These are phyloP conservation scores for Penicillium concentricum DNA, from an alignment of 2,329 filamentous ascomycete species.

Conservation along the genomic window DNA sequence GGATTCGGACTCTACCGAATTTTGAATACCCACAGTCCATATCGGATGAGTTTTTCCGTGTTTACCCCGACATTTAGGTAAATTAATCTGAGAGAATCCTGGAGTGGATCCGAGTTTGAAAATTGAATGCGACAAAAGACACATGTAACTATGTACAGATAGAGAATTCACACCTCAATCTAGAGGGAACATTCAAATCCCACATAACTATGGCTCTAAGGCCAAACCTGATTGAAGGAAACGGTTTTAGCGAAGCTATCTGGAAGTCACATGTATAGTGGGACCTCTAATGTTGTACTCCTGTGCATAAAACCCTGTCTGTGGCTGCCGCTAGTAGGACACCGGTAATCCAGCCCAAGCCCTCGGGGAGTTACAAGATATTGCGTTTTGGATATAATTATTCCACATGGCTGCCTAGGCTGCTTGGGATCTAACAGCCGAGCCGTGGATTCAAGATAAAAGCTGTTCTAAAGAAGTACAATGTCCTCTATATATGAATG, in stretches of 20 bases:
- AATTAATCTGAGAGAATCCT: background rate
- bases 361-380: slow-evolving; percentile 3
- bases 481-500: background rate
- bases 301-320: slow-evolving; percentile 1
- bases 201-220: background rate
- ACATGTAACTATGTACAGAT: background rate
- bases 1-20: background rate
- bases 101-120: background rate
- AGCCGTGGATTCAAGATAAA: background rate
- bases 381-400: background rate
- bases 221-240: slow-evolving; percentile 1
- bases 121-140: background rate
- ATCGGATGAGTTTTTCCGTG: background rate
- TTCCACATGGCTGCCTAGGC: background rate
- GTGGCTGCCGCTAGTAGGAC: slow-evolving; percentile 1
- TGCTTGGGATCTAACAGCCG: background rate
- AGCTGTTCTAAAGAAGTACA: background rate
- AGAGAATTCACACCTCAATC: background rate
- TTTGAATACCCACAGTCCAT: background rate
- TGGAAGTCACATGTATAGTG: slow-evolving; percentile 1
- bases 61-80: slow-evolving; percentile 1
- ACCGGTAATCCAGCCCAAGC: background rate
- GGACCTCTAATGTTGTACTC: background rate
- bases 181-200: background rate
- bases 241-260: background rate